These are phyloP conservation scores for Oryza longistaminata DNA, from an alignment of 176 grass and related monocot species.

Conservation along the genomic window DNA sequence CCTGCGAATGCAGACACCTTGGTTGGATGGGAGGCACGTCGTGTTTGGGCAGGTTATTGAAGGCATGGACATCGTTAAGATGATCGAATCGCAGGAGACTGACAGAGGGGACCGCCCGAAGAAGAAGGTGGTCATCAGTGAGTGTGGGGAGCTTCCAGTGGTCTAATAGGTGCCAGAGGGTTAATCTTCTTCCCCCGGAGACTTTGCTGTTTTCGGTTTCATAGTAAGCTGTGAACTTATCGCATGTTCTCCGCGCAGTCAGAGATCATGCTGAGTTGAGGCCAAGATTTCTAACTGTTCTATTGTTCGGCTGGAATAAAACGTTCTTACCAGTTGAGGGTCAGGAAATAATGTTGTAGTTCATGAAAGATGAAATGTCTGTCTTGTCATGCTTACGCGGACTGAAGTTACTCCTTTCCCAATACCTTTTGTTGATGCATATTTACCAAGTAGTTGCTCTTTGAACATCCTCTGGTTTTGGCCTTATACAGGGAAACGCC, in stretches of 20 bases:
- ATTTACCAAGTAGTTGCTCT: not conserved
- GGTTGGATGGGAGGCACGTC: constrained; percentile 86
- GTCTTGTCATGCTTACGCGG: not conserved
- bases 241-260: not conserved
- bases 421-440: not conserved
- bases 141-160: constrained; percentile 83
- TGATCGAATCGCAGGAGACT: constrained; percentile 77
- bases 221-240: not conserved
- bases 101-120: constrained; percentile 84
- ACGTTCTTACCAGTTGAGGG: not conserved
- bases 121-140: constrained; percentile 84
- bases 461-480: not conserved
- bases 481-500: not conserved
- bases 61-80: constrained; percentile 73
- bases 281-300: not conserved
- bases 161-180: constrained; percentile 38
- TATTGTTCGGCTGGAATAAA: constrained; percentile 32
- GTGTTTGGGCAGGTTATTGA: constrained; percentile 91
- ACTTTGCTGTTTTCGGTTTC: not conserved
- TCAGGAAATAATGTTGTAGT: not conserved
- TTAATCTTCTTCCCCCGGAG: not conserved
- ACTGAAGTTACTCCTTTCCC: not conserved
- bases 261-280: constrained; percentile 18
- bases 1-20: constrained; percentile 61
- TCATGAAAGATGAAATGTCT: constrained; percentile 1